phyloP scores from a whole-genome alignment of 2,329 filamentous ascomycete species.

The Fusarium sp. region DNA sequence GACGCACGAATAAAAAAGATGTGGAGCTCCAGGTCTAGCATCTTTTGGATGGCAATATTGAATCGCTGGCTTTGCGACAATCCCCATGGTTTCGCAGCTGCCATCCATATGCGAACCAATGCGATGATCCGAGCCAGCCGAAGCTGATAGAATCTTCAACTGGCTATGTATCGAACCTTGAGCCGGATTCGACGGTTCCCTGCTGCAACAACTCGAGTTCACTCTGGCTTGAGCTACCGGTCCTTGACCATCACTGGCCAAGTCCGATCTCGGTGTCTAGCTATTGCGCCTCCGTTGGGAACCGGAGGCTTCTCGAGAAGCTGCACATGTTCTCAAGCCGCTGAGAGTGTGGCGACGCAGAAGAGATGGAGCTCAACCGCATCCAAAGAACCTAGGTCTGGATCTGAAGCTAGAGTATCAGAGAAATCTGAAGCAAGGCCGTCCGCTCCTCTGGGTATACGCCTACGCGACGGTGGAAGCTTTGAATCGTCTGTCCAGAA shows the following conservation, averaged over 20 bases:
- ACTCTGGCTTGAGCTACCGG: slow-evolving; percentile 21
- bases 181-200: slow-evolving; percentile 36
- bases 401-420: slow-evolving; percentile 33
- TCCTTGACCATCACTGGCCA: slow-evolving; percentile 15
- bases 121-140: slow-evolving; percentile 42
- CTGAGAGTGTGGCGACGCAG: slow-evolving; percentile 8
- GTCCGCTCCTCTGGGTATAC: slow-evolving; percentile 28
- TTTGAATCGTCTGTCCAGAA: background rate
- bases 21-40: slow-evolving; percentile 13
- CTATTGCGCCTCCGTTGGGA: slow-evolving; percentile 32
- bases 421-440: slow-evolving; percentile 29
- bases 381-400: slow-evolving; percentile 3
- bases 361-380: slow-evolving; percentile 18
- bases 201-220: slow-evolving; percentile 34
- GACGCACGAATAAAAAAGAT: slow-evolving; percentile 34
- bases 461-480: slow-evolving; percentile 3
- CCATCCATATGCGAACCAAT: slow-evolving; percentile 21
- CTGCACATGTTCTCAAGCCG: slow-evolving; percentile 20
- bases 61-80: slow-evolving; percentile 4
- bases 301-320: slow-evolving; percentile 10
- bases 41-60: slow-evolving; percentile 1
- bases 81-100: slow-evolving; percentile 17
- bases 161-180: slow-evolving; percentile 52
- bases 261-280: slow-evolving; percentile 29
- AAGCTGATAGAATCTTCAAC: slow-evolving; percentile 39